These are phyloP conservation scores for Schrenkiella parvula DNA, from an alignment of 345 rosid species.

Conservation along the genomic window DNA sequence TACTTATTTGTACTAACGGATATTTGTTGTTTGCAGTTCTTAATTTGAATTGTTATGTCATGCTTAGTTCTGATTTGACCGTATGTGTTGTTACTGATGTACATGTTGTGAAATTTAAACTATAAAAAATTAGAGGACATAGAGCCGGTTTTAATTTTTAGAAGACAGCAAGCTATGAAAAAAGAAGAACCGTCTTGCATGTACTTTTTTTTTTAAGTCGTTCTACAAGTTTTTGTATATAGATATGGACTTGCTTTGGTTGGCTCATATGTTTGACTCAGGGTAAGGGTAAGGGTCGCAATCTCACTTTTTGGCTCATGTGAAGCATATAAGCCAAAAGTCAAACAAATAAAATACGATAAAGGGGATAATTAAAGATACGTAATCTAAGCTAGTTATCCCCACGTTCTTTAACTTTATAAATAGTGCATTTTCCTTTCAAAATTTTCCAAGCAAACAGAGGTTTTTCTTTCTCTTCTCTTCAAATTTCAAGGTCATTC, in stretches of 20 bases:
- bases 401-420: conserved; percentile 27
- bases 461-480: neutral
- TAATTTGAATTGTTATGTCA: neutral
- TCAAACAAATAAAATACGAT: conserved; percentile 12
- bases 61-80: conserved; percentile 16
- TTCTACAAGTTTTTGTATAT: too few species aligned
- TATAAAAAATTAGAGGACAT: conserved; percentile 14
- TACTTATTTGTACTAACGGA: neutral
- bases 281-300: too few species aligned
- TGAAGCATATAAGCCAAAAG: conserved; percentile 7
- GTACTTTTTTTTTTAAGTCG: too few species aligned
- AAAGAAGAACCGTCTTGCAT: too few species aligned
- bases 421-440: neutral
- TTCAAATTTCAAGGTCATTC: neutral
- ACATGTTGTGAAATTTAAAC: conserved; percentile 25
- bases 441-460: neutral
- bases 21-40: too few species aligned
- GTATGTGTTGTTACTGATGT: conserved; percentile 11
- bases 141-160: too few species aligned
- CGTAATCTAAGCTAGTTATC: conserved; percentile 20
- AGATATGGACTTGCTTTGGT: too few species aligned
- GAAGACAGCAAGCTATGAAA: too few species aligned
- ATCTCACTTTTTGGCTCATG: too few species aligned
- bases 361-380: neutral
- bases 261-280: too few species aligned